These are phyloP conservation scores for Pouteria campechiana DNA, from an alignment of 179 eudicot genomes.

Conservation along the genomic window DNA sequence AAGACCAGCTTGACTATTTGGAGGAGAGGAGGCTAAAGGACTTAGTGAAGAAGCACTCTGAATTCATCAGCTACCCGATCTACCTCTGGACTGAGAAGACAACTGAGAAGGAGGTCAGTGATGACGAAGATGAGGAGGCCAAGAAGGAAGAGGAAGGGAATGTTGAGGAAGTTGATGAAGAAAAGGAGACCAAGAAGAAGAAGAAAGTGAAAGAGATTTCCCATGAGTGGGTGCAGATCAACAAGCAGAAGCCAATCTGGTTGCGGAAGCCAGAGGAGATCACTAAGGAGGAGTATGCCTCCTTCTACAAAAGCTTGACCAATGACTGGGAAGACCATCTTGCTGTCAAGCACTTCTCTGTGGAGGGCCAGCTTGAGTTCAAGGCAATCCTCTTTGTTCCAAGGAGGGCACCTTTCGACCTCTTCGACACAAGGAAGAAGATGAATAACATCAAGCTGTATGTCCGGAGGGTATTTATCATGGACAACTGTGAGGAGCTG, in stretches of 20 bases:
- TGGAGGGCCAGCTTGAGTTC: conserved; percentile 69
- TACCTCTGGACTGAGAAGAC: conserved; percentile 78
- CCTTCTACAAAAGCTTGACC: conserved; percentile 67
- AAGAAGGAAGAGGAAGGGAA: conserved; percentile 58
- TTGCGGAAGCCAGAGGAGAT: conserved; percentile 67
- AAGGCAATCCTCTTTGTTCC: conserved; percentile 73
- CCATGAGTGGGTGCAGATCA: conserved; percentile 62
- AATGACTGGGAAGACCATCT: conserved; percentile 81
- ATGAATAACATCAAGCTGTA: conserved; percentile 69
- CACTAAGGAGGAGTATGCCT: conserved; percentile 63
- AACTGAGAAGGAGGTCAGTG: conserved; percentile 64
- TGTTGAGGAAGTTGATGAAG: conserved; percentile 57
- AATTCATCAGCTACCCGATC: conserved; percentile 71
- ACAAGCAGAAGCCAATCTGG: conserved; percentile 80
- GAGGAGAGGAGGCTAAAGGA: conserved; percentile 74
- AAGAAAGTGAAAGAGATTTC: conserved; percentile 70
- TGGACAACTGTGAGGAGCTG: conserved; percentile 70
- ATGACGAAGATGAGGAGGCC: conserved; percentile 60
- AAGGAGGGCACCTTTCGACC: conserved; percentile 62
- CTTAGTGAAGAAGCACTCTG: conserved; percentile 71
- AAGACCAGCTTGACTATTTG: conserved; percentile 59
- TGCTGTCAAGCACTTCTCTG: conserved; percentile 73
- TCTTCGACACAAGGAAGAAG: conserved; percentile 62
- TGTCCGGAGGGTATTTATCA: conserved; percentile 67
- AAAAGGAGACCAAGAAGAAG: conserved; percentile 40